phyloP scores from a whole-genome alignment of 345 rosid species.

The Punica granatum region DNA sequence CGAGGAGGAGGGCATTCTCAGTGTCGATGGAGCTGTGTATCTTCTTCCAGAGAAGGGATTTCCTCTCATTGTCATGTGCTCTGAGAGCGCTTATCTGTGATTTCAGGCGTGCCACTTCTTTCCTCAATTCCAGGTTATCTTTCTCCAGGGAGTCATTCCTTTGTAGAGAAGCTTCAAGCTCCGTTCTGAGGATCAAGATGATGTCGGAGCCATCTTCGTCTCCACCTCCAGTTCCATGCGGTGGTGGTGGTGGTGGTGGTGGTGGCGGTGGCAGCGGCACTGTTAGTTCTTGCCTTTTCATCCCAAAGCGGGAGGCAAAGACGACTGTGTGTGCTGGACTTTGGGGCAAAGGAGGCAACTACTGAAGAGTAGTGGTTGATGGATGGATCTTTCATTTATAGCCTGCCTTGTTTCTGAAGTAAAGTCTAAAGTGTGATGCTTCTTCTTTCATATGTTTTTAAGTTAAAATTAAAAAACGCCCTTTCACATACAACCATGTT shows the following conservation, averaged over 20 bases:
- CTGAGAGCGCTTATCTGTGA: slow-evolving; percentile 59
- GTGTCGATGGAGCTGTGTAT: slow-evolving; percentile 51
- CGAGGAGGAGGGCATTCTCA: slow-evolving; percentile 19
- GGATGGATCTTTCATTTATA: slow-evolving; percentile 15
- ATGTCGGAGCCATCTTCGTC: slow-evolving; percentile 46
- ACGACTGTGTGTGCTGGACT: slow-evolving; percentile 1
- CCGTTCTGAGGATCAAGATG: slow-evolving; percentile 48
- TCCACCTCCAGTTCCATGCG: too few species aligned
- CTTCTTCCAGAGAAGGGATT: slow-evolving; percentile 85
- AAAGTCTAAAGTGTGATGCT: too few species aligned
- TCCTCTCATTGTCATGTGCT: slow-evolving; percentile 83
- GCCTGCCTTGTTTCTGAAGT: slow-evolving; percentile 32
- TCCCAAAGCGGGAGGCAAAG: slow-evolving; percentile 6
- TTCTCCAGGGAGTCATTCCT: slow-evolving; percentile 58
- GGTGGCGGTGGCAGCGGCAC: not conserved
- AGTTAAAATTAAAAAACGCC: too few species aligned
- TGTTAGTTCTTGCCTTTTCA: slow-evolving; percentile 5
- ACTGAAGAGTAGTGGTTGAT: too few species aligned
- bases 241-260: not conserved
- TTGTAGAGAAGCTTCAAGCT: slow-evolving; percentile 46
- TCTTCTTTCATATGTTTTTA: too few species aligned
- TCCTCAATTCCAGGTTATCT: slow-evolving; percentile 64
- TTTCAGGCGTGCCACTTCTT: slow-evolving; percentile 62
- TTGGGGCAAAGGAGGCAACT: too few species aligned
- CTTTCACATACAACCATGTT: too few species aligned